A percentile compares a stretch with the other conserved stretches of the same genome.
These are phyloP conservation scores for Monilinia aucupariae DNA, from an alignment of 2,329 filamentous ascomycete species.

Conservation along the genomic window DNA sequence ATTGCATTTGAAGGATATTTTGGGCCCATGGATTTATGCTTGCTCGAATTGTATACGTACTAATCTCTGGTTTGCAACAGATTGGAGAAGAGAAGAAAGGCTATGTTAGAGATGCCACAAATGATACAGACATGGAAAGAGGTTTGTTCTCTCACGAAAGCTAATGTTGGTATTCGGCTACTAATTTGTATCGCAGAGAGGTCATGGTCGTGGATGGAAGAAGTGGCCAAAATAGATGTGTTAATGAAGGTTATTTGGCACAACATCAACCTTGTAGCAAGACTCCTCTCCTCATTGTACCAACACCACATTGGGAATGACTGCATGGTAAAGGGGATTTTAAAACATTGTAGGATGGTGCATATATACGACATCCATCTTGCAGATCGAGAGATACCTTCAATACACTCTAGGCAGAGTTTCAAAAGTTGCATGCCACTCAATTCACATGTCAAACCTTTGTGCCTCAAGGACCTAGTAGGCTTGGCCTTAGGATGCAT, in stretches of 20 bases:
- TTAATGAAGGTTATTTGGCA: conserved; percentile 5
- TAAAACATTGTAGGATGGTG: conserved; percentile 18
- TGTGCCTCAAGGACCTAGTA: neutral
- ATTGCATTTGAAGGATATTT: conserved; percentile 26
- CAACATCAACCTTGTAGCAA: conserved; percentile 5
- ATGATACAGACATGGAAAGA: conserved; percentile 91
- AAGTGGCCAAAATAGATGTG: conserved; percentile 57
- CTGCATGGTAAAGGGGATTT: conserved; percentile 25
- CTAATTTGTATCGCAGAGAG: conserved; percentile 48
- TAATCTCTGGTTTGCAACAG: conserved; percentile 39
- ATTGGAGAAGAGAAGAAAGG: conserved; percentile 82
- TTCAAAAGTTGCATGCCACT: neutral
- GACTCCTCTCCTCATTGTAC: conserved; percentile 24
- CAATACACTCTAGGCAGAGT: neutral
- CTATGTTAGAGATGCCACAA: conserved; percentile 91
- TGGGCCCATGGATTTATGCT: neutral
- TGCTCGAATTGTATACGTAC: conserved; percentile 9
- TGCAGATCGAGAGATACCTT: neutral
- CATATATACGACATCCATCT: conserved; percentile 15
- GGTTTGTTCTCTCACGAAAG: conserved; percentile 47
- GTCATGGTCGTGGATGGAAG: conserved; percentile 69
- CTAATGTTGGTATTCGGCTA: conserved; percentile 12
- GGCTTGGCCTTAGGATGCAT: neutral
- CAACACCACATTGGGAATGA: conserved; percentile 23
- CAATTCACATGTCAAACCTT: neutral